Base-by-base conservation (phyloP, 2,329 filamentous ascomycete genomes). In the Neonectria hederae region DNA sequence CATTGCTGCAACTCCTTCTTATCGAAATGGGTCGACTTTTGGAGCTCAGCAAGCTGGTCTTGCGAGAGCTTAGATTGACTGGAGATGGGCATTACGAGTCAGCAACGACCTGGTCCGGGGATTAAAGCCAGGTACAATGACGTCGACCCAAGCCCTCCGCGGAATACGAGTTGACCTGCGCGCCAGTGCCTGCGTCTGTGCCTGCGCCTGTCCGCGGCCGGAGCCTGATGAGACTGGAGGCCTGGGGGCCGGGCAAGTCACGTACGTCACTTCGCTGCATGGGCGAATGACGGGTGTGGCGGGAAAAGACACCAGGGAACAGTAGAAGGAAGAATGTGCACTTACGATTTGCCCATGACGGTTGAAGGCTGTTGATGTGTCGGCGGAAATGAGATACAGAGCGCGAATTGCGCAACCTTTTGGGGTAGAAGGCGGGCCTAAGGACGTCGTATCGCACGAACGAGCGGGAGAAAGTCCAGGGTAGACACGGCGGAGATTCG, bases 1-100 rank as follows among this genome's bases (percentile, higher is more conserved):
- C 96, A 99, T 89, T 98, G 95, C 80, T 99, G 96, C 78, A 99
- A 82, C 82, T 99, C 96, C 86, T 98, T 98, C 90, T 97, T 97
- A 82, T 99, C 96, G 78, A 99, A 99, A 82, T 98, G 94, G 69
- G 96, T 99, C 65, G 94, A 94, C 84, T 93, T 96, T 80, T 98
- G 94, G 72, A 99, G 89, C 82, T 99, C 96, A 72, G 88, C 89
- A 77, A 99, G 92, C 87, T 99, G 94, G 81, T 97, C 92, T 79
- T 96, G 93, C 63, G 94, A 97, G 79, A 99, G 91, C 86, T 98
- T 99, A 75, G 95, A 98, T 86, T 98, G 96, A 83, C 96, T 99
- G 77, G 28, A 60, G 55, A 55, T 35, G 10, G 21, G 54, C 43
- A 43, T 53, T 32, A 30, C 52, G 60, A 46, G 66, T 76, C 63